Evolutionary conservation across 176 grass and related monocot species (phyloP), one percentile per base, ranked within the genome.

Genomic region (Hordeum vulgare): DNA sequence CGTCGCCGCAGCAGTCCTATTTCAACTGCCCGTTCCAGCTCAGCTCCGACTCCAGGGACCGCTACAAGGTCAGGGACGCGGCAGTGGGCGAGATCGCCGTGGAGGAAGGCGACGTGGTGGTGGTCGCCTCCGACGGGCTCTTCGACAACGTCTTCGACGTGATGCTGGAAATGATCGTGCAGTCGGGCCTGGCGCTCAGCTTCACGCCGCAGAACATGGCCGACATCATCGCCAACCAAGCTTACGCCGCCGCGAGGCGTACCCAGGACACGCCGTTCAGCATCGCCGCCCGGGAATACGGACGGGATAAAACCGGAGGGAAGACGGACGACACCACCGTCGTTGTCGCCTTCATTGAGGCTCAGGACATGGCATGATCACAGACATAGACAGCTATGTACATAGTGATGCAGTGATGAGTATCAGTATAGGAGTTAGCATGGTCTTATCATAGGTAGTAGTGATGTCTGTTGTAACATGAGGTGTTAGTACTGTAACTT

Each of bases 11-110:
- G 36, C 66, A 86, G 49, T 0, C 5, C 4, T 15, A 13, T 35
- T 86, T 86, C 75, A 80, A 82, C 39, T 68, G 18, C 17, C 88
- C 84, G 0, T 80, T 74, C 29, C 88, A 90, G 80, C 84, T 90
- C 67, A 26, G 9, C 28, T 12, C 41, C 3, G 0, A 0, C 28
- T 9, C 41, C 6, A 0, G 11, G 0, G 54, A 54, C 3, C 0
- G 37, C 21, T 0, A 0, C 35, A 24, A 0, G 0, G 0, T 37
- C 17, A 12, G 25, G 9, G 6, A 17, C 0, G 73, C 78, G 14
- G 54, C 6, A 11, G 74, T 61, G 26, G 84, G 79, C 9, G 23
- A 60, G 28, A 3, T 86, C 2, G 13, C 11, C 2, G 74, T 74
- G 5, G 41, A 53, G 60, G 59, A 78, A 25, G 88, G 88, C 11